These are phyloP conservation scores for Gymnopilus junonius DNA, from an alignment of 768 basidiomycete genomes.

Conservation along the genomic window DNA sequence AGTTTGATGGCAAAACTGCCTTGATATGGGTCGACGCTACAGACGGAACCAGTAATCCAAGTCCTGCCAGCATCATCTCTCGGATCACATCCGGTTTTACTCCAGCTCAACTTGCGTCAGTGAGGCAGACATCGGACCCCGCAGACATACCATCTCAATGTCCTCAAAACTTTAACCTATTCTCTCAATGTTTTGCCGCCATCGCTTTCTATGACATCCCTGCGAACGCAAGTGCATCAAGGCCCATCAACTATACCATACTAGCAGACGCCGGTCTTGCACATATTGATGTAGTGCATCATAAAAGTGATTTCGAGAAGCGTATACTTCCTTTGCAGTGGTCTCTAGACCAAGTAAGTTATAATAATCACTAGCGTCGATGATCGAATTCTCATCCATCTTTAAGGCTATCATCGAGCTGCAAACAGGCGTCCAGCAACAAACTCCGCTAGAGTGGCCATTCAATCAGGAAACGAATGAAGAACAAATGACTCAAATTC, in stretches of 20 bases:
- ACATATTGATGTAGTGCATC: conserved; percentile 67
- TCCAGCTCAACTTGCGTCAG: conserved; percentile 45
- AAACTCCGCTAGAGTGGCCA: conserved; percentile 73
- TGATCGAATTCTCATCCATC: neutral
- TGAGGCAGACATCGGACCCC: conserved; percentile 52
- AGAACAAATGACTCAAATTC: conserved; percentile 56
- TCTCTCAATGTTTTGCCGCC: conserved; percentile 73
- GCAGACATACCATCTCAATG: conserved; percentile 59
- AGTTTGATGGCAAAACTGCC: conserved; percentile 55
- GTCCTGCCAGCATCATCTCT: conserved; percentile 63
- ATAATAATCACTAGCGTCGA: neutral
- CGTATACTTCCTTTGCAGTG: conserved; percentile 76
- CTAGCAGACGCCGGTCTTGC: conserved; percentile 66
- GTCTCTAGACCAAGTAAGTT: conserved; percentile 69
- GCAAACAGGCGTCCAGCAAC: conserved; percentile 56
- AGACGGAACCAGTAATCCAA: conserved; percentile 54
- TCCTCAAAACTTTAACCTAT: conserved; percentile 73
- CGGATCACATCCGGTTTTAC: conserved; percentile 59
- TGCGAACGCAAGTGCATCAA: conserved; percentile 30
- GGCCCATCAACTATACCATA: conserved; percentile 69
- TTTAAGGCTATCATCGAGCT: conserved; percentile 69
- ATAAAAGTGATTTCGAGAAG: conserved; percentile 70
- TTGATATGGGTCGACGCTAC: conserved; percentile 76
- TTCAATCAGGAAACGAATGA: conserved; percentile 71
- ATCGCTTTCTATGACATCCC: conserved; percentile 67